A percentile compares a stretch with the other conserved stretches of the same genome.
phyloP scores from a whole-genome alignment of 768 basidiomycete genomes.

The Phlebiopsis flavidoalba region DNA sequence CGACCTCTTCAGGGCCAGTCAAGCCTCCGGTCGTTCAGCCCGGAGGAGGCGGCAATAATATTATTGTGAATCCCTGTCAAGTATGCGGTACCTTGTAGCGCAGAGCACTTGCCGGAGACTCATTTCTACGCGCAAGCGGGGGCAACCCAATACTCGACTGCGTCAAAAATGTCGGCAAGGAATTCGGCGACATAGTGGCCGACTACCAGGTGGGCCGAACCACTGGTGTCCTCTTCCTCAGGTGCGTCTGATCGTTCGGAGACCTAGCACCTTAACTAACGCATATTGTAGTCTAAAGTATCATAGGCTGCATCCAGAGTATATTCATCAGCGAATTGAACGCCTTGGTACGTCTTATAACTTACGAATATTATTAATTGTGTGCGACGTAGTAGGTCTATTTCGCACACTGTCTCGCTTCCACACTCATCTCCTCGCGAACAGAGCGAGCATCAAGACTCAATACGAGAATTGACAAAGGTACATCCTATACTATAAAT shows the following conservation, averaged over 20 bases:
- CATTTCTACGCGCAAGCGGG: constrained; percentile 40
- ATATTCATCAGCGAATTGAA: constrained; percentile 88
- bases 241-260: constrained; percentile 39
- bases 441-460: constrained; percentile 91
- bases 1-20: background rate
- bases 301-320: constrained; percentile 96
- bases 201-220: constrained; percentile 97
- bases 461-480: constrained; percentile 92
- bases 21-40: constrained; percentile 30
- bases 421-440: background rate
- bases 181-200: constrained; percentile 88
- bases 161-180: constrained; percentile 86
- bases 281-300: constrained; percentile 67
- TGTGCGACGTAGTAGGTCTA: constrained; percentile 83
- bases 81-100: constrained; percentile 7
- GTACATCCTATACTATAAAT: constrained; percentile 25
- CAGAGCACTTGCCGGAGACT: too few relatives aligned
- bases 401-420: background rate
- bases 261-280: background rate
- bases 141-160: constrained; percentile 86
- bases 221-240: constrained; percentile 88
- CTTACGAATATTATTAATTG: constrained; percentile 78
- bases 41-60: constrained; percentile 26
- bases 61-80: constrained; percentile 29
- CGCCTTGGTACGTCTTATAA: constrained; percentile 78